Evolutionary conservation across 225 moss, liverwort and hornwort genomes (phyloP).

Genomic region (Lunularia cruciata): DNA sequence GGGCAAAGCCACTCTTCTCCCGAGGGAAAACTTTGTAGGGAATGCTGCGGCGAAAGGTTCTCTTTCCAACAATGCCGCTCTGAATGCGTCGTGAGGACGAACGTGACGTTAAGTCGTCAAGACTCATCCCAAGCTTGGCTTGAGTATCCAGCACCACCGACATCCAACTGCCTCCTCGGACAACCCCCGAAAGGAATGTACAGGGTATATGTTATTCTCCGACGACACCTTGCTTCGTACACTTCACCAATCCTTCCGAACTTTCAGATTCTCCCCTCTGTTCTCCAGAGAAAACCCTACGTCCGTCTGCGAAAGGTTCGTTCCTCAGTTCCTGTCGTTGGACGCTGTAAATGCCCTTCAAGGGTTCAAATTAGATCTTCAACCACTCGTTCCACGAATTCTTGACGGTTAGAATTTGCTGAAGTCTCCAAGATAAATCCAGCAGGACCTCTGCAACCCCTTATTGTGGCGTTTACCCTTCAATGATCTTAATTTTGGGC

Average conservation of each 20-base stretch:
- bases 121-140: slow-evolving; percentile 98
- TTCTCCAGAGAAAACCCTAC: background rate
- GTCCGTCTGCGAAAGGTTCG: background rate
- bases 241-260: background rate
- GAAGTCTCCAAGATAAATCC: background rate
- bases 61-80: slow-evolving; percentile 97
- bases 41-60: slow-evolving; percentile 81
- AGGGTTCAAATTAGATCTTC: background rate
- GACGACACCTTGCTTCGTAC: background rate
- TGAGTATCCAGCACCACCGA: slow-evolving; percentile 92
- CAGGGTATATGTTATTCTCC: no score
- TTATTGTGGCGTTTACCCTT: slow-evolving; percentile 3
- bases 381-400: background rate
- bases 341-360: background rate
- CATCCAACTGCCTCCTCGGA: slow-evolving; percentile 55
- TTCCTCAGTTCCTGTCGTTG: background rate
- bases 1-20: slow-evolving; percentile 90
- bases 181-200: slow-evolving; percentile 5
- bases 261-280: background rate
- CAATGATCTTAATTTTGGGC: slow-evolving; percentile 18
- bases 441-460: slow-evolving; percentile 2
- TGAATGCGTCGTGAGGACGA: slow-evolving; percentile 80
- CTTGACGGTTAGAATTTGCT: background rate
- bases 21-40: slow-evolving; percentile 91
- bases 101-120: slow-evolving; percentile 91